Conservation (phyloP, 2,329 filamentous ascomycete genomes). For the Cytospora schulzeri region DNA sequence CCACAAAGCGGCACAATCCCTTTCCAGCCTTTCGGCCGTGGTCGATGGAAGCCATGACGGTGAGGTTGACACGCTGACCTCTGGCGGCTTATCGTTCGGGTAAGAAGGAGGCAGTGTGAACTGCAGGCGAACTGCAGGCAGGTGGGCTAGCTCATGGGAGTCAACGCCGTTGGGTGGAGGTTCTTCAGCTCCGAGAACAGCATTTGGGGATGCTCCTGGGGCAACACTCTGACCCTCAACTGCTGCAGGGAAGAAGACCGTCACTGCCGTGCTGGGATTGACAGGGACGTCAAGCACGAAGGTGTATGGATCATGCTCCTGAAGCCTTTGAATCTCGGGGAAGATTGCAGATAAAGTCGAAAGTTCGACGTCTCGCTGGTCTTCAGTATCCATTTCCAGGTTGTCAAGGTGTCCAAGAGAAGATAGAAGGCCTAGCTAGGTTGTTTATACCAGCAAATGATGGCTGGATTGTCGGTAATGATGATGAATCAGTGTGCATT, state of each 20-base stretch:
- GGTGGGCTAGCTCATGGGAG: slow-evolving; percentile 55
- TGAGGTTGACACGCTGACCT: slow-evolving; percentile 52
- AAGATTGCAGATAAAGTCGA: slow-evolving; percentile 65
- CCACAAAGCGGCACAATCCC: slow-evolving; percentile 58
- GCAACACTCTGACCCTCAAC: slow-evolving; percentile 35
- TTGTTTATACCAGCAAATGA: not conserved
- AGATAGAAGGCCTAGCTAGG: not conserved
- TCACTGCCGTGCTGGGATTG: slow-evolving; percentile 55
- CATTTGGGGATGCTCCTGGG: slow-evolving; percentile 28
- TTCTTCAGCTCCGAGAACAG: slow-evolving; percentile 19
- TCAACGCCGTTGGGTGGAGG: slow-evolving; percentile 36
- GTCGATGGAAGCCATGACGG: slow-evolving; percentile 59
- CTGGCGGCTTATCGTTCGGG: slow-evolving; percentile 55
- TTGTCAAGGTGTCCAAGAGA: not conserved
- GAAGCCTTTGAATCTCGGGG: slow-evolving; percentile 59
- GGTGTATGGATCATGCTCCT: slow-evolving; percentile 46
- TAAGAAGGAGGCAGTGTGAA: slow-evolving; percentile 61
- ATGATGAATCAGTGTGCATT: not conserved
- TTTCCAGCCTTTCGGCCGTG: slow-evolving; percentile 52
- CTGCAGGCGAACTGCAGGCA: slow-evolving; percentile 58
- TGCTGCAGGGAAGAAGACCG: slow-evolving; percentile 58
- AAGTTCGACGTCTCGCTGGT: slow-evolving; percentile 61
- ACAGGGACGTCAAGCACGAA: slow-evolving; percentile 62
- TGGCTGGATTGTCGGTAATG: not conserved
- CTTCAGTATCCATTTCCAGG: slow-evolving; percentile 39